Evolutionary conservation across 371 early-diverging fungal species (phyloP), one percentile per base, ranked within the genome.

Genomic region (Parasitella parasitica): DNA sequence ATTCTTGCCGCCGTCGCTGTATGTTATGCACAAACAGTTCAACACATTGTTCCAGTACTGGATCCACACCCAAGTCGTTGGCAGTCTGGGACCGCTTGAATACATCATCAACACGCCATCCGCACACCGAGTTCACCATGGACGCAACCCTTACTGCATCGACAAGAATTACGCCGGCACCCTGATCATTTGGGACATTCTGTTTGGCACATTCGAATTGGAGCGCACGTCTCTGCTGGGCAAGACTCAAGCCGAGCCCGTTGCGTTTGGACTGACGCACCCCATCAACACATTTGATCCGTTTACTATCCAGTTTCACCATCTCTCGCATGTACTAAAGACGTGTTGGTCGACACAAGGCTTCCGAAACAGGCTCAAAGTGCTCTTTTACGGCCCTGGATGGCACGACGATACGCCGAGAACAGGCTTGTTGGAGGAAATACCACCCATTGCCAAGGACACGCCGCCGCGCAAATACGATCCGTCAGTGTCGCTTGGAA

Each of bases 151-250:
- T 11, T 83, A 83, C 61, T 85, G 83, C 65, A 85, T 85, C 54
- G 85, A 85, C 60, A 82, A 85, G 64, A 85, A 85, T 61, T 85
- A 83, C 61, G 83, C 73, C 13, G 85, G 81, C 15, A 80, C 81
- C 2, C 70, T 85, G 43, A 83, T 85, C 39, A 85, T 83, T 64
- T 85, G 83, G 83, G 85, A 85, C 48, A 74, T 77, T 16, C 30
- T 85, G 48, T 85, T 85, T 75, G 85, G 83, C 18, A 85, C 85
- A 7, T 85, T 76, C 70, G 79, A 77, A 28, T 57, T 68, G 24
- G 85, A 85, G 28, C 66, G 71, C 22, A 54, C 67, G 50, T 63
- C 58, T 11, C 48, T 36, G 2, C 9, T 46, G 20, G 48, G 24
- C 12, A 57, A 48, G 22, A 16, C 13, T 2, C 35, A 43, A n/a